Base-by-base conservation (phyloP, 495 filamentous ascomycete species). In the Aspergillus leporis region DNA sequence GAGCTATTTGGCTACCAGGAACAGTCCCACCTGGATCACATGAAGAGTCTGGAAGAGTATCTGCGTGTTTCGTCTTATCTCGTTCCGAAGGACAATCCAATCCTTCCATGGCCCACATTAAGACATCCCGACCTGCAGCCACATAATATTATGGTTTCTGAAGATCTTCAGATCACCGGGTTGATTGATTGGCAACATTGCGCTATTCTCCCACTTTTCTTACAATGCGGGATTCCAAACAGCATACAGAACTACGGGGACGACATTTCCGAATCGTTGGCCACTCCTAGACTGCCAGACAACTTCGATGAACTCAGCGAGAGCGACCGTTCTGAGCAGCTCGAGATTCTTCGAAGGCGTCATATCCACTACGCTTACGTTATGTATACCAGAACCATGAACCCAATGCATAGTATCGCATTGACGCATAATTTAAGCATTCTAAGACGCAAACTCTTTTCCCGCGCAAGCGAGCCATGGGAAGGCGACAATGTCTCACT, bases 351-450 rank as follows among this genome's bases (percentile, higher is more conserved):
- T 23, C 61, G 69, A 16, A 64, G 54, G 52, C 63, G 70, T 28
- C 62, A 68, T 18, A 63, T 74, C 36, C 64, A 72, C 51, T 64
- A 66, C 57, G 51, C 52, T 23, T 74, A 72, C 53, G 23, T 68
- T n/a, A 58, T 54, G 18, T 1, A 32, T 18, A 71, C 64, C 7
- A 55, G 51, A n/a, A 47, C 58, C 4, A 41, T 25, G 18, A 71
- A 71, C 25, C 13, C 41, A 9, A 22, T 57, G 4, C 63, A 72
- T 51, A 61, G 61, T 38, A 12, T 66, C 9, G 66, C 68, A 6
- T 49, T 71, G n/a, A 60, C 56, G 0, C 32, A 62, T 53, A 13
- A 56, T 49, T 60, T 62, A 14, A 67, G 62, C 43, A 68, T 53
- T 0, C 41, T 68, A 1, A 54, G 63, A 46, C 62, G 52, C 12